Evolutionary conservation across 345 rosid species (phyloP).

Genomic region (Syzygium jambos): DNA sequence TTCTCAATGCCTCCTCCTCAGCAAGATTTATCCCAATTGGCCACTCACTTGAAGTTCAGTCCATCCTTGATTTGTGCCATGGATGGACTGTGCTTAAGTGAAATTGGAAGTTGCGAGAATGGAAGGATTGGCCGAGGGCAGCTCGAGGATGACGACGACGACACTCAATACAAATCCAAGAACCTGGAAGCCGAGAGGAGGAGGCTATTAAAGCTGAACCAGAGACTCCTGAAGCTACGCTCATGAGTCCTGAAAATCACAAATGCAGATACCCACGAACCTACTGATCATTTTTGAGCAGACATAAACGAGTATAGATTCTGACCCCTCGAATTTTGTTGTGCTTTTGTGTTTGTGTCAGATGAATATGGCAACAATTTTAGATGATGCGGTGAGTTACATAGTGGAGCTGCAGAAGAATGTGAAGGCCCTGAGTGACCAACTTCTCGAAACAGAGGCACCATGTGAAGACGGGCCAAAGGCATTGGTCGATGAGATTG

Average conservation of each 20-base stretch:
- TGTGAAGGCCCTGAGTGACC: constrained; percentile 35
- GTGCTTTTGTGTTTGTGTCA: neutral
- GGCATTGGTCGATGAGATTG: constrained; percentile 6
- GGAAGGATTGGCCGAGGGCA: constrained; percentile 20
- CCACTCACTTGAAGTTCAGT: neutral
- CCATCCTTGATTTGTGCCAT: constrained; percentile 1
- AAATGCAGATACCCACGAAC: constrained; percentile 23
- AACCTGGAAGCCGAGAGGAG: constrained; percentile 76
- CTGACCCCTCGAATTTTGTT: neutral
- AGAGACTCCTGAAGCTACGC: constrained; percentile 55
- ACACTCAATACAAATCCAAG: constrained; percentile 39
- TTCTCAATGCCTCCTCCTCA: neutral
- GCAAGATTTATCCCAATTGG: neutral
- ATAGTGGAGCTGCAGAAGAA: constrained; percentile 42
- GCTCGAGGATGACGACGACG: constrained; percentile 9
- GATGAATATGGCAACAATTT: constrained; percentile 81
- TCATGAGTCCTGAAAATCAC: constrained; percentile 77
- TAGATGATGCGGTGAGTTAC: constrained; percentile 78
- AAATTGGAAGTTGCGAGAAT: neutral
- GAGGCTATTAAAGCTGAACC: constrained; percentile 68
- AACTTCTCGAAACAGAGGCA: constrained; percentile 53
- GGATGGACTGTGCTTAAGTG: constrained; percentile 4
- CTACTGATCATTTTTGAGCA: neutral
- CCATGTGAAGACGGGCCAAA: constrained; percentile 12
- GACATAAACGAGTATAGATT: neutral